These are phyloP conservation scores for Triadica sebifera DNA, from an alignment of 345 rosid genomes.

Conservation along the genomic window DNA sequence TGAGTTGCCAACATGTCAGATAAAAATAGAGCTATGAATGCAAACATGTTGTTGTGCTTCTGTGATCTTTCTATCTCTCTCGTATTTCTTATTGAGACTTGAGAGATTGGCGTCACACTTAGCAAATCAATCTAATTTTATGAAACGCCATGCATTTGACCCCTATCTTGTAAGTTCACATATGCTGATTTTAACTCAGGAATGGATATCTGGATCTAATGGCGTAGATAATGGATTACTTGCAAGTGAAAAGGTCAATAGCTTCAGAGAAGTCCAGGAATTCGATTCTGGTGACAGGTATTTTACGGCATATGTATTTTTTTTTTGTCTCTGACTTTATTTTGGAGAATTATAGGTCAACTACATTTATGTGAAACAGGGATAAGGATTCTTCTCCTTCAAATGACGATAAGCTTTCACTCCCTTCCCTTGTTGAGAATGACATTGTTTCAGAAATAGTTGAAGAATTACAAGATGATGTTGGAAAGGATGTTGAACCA, in stretches of 20 bases:
- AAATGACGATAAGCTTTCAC: constrained; percentile 35
- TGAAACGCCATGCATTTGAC: background rate
- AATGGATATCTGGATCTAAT: constrained; percentile 47
- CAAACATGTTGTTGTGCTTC: background rate
- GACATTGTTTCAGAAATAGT: constrained; percentile 30
- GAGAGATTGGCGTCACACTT: background rate
- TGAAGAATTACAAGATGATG: constrained; percentile 30
- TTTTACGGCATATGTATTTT: constrained; percentile 10
- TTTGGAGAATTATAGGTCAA: constrained; percentile 14
- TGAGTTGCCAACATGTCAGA: background rate
- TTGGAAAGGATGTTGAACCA: constrained; percentile 31
- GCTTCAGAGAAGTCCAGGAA: constrained; percentile 32
- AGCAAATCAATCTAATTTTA: background rate
- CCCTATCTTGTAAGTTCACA: background rate
- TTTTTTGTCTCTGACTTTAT: constrained; percentile 18
- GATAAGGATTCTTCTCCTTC: constrained; percentile 35
- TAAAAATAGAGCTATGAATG: background rate
- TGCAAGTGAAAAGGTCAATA: constrained; percentile 42
- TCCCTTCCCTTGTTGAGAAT: constrained; percentile 36
- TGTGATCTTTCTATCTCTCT: background rate
- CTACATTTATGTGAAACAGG: constrained; percentile 45
- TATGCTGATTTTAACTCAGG: constrained; percentile 40
- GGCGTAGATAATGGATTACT: constrained; percentile 54
- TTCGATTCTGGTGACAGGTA: constrained; percentile 54
- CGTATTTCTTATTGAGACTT: background rate